Base-by-base conservation (phyloP, 2,329 filamentous ascomycete species). In the Akanthomyces uredinophilus region DNA sequence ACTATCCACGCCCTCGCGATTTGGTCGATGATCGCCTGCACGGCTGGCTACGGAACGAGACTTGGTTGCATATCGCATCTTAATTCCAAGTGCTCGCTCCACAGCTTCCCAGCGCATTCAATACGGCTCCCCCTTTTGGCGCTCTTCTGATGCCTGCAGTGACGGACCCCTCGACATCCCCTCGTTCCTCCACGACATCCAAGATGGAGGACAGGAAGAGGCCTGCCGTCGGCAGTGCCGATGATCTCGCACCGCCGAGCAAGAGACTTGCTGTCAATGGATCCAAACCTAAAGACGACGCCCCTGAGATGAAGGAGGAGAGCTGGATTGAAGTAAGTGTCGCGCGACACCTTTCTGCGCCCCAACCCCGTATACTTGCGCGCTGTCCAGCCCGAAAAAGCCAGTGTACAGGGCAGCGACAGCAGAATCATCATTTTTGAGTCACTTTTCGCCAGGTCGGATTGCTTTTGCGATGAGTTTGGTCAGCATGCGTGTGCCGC, bases 171-270 rank as follows among this genome's bases (percentile, higher is more conserved):
- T 84, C 87, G 78, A 83, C 88, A 77, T 77, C 79, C 74, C 83
- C 88, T 83, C 86, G 87, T 85, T 86, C 90, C 82, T 89, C 91
- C 81, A 87, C 87, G 84, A 83, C 91, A 79, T 82, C 87, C 82
- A 96, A 95, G 86, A 99, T 98, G 94, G 95, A 99, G 85, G 95
- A 98, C 83, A 92, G 95, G 86, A 99, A 99, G 86, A 88, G 95
- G 86, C 90, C 92, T 73, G 91, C 92, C 73, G 84, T 89, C 70
- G 84, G 86, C 77, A 90, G 89, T 73, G 81, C 86, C 71, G 91
- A 95, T 75, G 92, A 97, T 69, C 81, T 91, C 72, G 90, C 90
- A 67, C 94, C 94, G 68, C 93, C 94, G 24, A 90, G 87, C 73
- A 99, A 98, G 83, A 89, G 92, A 78, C 90, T 96, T 76, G 91